phyloP scores from a whole-genome alignment of 2,329 filamentous ascomycete species.

The Aureobasidium mangrovei region DNA sequence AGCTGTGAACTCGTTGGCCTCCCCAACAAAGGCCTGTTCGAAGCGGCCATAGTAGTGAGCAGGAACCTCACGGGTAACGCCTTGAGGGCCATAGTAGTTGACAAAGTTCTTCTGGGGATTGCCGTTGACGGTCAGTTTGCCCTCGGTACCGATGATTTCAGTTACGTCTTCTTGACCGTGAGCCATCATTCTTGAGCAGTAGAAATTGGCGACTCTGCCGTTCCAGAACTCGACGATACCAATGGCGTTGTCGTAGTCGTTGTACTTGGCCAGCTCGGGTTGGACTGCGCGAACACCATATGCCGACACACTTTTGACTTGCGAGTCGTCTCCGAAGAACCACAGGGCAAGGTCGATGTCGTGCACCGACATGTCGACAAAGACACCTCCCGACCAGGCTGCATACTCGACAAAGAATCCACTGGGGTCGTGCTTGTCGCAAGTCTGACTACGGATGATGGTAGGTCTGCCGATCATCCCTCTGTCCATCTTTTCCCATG shows the following conservation, averaged over 20 bases:
- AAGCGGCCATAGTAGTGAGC: slow-evolving; percentile 15
- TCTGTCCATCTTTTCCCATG: slow-evolving; percentile 27
- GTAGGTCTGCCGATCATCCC: slow-evolving; percentile 33
- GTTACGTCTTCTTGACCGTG: slow-evolving; percentile 38
- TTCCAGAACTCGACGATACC: slow-evolving; percentile 38
- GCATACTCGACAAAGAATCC: slow-evolving; percentile 38
- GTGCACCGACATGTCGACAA: slow-evolving; percentile 38
- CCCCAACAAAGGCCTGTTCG: slow-evolving; percentile 14
- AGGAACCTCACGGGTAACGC: slow-evolving; percentile 13
- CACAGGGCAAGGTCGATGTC: slow-evolving; percentile 38
- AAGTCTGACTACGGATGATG: slow-evolving; percentile 35
- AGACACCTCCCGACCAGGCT: slow-evolving; percentile 34
- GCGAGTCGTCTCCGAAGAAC: slow-evolving; percentile 31
- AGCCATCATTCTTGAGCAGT: slow-evolving; percentile 35
- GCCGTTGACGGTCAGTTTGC: slow-evolving; percentile 27
- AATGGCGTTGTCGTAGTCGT: slow-evolving; percentile 38
- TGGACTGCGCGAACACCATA: slow-evolving; percentile 26
- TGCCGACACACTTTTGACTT: slow-evolving; percentile 27
- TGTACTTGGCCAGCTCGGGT: slow-evolving; percentile 30
- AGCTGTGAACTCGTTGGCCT: slow-evolving; percentile 14
- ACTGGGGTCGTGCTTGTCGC: slow-evolving; percentile 32
- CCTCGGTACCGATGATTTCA: slow-evolving; percentile 35
- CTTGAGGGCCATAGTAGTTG: slow-evolving; percentile 3
- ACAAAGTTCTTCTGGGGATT: slow-evolving; percentile 13
- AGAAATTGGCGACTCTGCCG: slow-evolving; percentile 38